Evolutionary conservation across 148 eudicot genomes (phyloP).

Genomic region (Cornus controversa): DNA sequence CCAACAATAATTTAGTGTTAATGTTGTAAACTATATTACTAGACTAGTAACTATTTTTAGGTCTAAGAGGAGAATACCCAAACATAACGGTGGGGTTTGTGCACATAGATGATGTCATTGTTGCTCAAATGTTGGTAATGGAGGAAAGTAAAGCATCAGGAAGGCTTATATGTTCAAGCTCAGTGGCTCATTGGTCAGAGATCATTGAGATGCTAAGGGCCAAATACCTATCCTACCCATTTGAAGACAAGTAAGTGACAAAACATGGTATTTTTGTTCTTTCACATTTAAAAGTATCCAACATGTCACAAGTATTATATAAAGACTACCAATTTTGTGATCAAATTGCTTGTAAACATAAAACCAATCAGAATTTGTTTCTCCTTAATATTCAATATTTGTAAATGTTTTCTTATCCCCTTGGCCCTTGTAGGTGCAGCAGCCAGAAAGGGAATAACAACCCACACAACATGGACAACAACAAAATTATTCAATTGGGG

Average conservation of each 20-base stretch:
- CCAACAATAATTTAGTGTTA: neutral
- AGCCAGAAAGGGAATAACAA: slow-evolving; percentile 62
- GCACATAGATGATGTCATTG: slow-evolving; percentile 72
- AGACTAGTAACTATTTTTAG: no score
- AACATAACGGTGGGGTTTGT: slow-evolving; percentile 77
- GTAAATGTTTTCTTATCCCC: neutral
- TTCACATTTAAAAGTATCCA: neutral
- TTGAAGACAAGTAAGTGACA: slow-evolving; percentile 54
- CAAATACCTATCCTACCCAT: slow-evolving; percentile 75
- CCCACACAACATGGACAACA: slow-evolving; percentile 79
- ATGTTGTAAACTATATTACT: neutral
- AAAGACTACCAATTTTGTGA: neutral
- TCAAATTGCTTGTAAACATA: neutral
- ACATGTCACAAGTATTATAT: neutral
- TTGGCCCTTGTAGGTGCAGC: slow-evolving; percentile 65
- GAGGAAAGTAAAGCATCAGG: slow-evolving; percentile 73
- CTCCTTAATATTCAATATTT: neutral
- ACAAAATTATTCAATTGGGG: slow-evolving; percentile 67
- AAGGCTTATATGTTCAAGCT: slow-evolving; percentile 70
- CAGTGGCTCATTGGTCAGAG: slow-evolving; percentile 90
- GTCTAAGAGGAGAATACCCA: slow-evolving; percentile 66
- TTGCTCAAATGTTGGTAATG: slow-evolving; percentile 86
- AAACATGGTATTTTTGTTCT: neutral
- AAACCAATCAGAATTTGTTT: neutral
- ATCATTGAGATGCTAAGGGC: slow-evolving; percentile 75